Conservation (phyloP, 1,284 basidiomycete genomes). For the Irpex sp. region DNA sequence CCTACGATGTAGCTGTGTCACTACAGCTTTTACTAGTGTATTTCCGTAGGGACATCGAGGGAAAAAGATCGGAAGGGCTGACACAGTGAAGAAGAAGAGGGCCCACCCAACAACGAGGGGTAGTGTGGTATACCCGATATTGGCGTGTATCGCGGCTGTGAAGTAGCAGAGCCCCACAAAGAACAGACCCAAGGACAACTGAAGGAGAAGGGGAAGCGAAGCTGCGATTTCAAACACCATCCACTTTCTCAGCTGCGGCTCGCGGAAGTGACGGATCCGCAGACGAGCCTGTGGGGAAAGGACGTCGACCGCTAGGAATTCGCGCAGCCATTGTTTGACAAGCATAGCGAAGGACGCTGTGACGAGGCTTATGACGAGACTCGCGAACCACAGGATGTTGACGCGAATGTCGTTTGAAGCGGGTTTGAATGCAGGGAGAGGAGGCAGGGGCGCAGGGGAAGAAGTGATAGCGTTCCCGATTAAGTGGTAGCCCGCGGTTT, state of each 20-base stretch:
- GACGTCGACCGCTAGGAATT: not conserved
- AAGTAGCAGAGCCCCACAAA: not conserved
- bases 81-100: not conserved
- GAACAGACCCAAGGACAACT: not conserved
- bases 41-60: not conserved
- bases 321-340: not conserved
- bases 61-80: not conserved
- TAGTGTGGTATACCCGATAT: not conserved
- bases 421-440: not conserved
- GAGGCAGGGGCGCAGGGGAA: not conserved
- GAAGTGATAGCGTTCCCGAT: not conserved
- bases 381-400: not conserved
- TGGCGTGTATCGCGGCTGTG: not conserved
- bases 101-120: not conserved
- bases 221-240: not conserved
- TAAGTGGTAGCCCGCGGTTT: not conserved
- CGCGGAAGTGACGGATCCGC: not conserved
- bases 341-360: not conserved
- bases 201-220: not conserved
- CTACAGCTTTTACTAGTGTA: not conserved
- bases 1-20: not conserved
- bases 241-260: not conserved
- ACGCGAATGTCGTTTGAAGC: not conserved
- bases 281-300: not conserved
- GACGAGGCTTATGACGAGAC: not conserved